Percentiles rank a stretch among this genome's conserved stretches.
Evolutionary conservation across 805 yeast species (phyloP).

Genomic region (Starmerella roubikii): DNA sequence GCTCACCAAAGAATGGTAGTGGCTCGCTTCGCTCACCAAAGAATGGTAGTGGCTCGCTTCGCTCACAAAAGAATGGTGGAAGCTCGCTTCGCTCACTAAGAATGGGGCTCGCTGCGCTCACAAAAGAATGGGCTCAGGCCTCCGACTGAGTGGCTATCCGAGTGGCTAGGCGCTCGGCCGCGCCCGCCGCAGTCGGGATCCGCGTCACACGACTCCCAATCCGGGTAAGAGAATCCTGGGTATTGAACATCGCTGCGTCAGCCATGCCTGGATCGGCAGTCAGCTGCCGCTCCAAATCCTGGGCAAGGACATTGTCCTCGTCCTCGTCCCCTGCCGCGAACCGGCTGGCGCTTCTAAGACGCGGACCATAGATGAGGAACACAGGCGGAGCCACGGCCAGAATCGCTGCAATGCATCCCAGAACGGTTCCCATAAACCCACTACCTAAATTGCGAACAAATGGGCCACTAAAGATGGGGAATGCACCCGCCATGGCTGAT

Average conservation of each 20-base stretch:
- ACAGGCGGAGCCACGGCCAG: conserved; percentile 45
- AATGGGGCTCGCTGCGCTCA: too few species aligned
- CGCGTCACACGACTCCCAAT: background rate
- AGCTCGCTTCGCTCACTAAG: too few species aligned
- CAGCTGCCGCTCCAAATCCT: conserved; percentile 10
- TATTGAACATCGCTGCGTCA: background rate
- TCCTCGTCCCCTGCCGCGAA: conserved; percentile 16
- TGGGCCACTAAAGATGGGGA: conserved; percentile 45
- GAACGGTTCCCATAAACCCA: conserved; percentile 41
- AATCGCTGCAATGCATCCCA: conserved; percentile 37
- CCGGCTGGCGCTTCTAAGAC: conserved; percentile 15
- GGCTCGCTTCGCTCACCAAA: too few species aligned
- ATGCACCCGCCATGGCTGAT: conserved; percentile 45
- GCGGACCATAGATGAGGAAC: conserved; percentile 38
- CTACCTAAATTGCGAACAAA: conserved; percentile 39
- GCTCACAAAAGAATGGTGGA: too few species aligned
- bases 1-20: too few species aligned
- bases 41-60: too few species aligned
- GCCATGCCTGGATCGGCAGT: conserved; percentile 14
- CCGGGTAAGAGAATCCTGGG: background rate
- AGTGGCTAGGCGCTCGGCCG: too few species aligned
- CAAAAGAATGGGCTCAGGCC: too few species aligned
- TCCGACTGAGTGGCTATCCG: too few species aligned
- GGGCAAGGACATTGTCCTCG: background rate
- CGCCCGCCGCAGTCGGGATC: too few species aligned